phyloP scores from a whole-genome alignment of 306 rosid species.

The Neltuma alba region DNA sequence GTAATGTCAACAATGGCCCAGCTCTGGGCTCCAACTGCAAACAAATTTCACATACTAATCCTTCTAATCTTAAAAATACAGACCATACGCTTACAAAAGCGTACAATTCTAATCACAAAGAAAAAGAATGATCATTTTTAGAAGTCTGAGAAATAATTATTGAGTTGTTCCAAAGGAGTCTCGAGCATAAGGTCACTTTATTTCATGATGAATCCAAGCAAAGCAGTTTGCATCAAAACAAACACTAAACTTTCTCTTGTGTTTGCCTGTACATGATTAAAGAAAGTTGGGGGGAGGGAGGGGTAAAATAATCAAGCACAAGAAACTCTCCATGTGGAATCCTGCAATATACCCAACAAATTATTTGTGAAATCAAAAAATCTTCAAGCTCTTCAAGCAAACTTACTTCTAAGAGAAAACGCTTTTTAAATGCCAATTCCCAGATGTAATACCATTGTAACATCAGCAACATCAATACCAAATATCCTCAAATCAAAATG shows the following conservation, averaged over 20 bases:
- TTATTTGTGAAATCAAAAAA: neutral
- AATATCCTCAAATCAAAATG: conserved; percentile 16
- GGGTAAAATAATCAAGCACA: neutral
- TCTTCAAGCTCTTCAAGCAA: neutral
- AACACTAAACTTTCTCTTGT: neutral
- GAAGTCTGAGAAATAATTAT: neutral
- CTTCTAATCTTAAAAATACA: conserved; percentile 24
- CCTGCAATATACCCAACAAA: conserved; percentile 6
- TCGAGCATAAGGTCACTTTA: neutral
- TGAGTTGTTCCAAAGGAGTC: conserved; percentile 16
- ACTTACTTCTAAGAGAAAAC: conserved; percentile 15
- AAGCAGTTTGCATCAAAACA: conserved; percentile 16
- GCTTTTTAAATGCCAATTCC: neutral
- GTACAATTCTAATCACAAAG: conserved; percentile 17
- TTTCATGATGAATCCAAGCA: neutral
- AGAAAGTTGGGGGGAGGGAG: neutral
- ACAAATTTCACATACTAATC: conserved; percentile 7
- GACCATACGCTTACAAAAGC: conserved; percentile 1
- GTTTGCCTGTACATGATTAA: neutral
- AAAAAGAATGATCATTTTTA: neutral
- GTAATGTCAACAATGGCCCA: conserved; percentile 8
- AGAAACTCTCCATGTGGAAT: neutral
- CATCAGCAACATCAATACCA: conserved; percentile 19
- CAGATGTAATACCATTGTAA: neutral
- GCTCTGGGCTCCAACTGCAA: conserved; percentile 5